Percentiles rank a stretch among this genome's conserved stretches.
These are phyloP conservation scores for Aspergillus sp. DNA, from an alignment of 2,329 filamentous ascomycete genomes.

Conservation along the genomic window DNA sequence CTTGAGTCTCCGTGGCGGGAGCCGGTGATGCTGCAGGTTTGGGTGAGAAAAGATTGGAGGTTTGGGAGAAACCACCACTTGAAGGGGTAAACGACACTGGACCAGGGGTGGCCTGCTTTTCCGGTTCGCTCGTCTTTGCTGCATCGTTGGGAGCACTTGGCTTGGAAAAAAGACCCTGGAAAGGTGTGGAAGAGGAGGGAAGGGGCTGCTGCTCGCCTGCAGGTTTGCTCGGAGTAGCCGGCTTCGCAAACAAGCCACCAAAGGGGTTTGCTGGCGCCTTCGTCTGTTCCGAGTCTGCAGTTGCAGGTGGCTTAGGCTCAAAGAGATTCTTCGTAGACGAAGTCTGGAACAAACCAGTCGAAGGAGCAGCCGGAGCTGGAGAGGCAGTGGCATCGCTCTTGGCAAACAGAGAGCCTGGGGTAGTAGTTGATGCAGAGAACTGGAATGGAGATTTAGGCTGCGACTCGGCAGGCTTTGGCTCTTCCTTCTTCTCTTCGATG, in stretches of 20 bases:
- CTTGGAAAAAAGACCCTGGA: conserved; percentile 22
- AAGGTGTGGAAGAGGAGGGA: conserved; percentile 12
- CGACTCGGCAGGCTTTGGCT: conserved; percentile 15
- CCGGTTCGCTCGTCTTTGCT: conserved; percentile 12
- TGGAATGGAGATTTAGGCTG: conserved; percentile 19
- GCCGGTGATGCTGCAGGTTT: conserved; percentile 14
- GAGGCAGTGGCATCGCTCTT: conserved; percentile 16
- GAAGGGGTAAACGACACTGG: conserved; percentile 19
- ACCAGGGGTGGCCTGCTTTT: conserved; percentile 15
- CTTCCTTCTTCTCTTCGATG: conserved; percentile 16
- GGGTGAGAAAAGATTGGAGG: conserved; percentile 9
- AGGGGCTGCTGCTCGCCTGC: conserved; percentile 17
- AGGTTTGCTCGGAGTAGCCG: conserved; percentile 16
- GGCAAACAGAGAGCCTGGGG: conserved; percentile 20
- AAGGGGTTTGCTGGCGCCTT: conserved; percentile 26
- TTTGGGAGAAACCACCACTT: conserved; percentile 1
- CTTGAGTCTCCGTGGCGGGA: conserved; percentile 13
- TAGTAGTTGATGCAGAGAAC: conserved; percentile 13
- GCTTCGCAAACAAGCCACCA: conserved; percentile 22
- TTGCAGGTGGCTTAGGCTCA: conserved; percentile 21
- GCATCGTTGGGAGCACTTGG: conserved; percentile 14
- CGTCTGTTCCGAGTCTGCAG: conserved; percentile 18
- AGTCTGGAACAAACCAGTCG: conserved; percentile 22
- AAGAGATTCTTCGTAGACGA: conserved; percentile 26
- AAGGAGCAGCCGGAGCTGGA: conserved; percentile 12